A percentile compares a stretch with the other conserved stretches of the same genome.
Conservation (phyloP, 176 grass and related monocot species). For the Dendrocalamus sinicus region DNA sequence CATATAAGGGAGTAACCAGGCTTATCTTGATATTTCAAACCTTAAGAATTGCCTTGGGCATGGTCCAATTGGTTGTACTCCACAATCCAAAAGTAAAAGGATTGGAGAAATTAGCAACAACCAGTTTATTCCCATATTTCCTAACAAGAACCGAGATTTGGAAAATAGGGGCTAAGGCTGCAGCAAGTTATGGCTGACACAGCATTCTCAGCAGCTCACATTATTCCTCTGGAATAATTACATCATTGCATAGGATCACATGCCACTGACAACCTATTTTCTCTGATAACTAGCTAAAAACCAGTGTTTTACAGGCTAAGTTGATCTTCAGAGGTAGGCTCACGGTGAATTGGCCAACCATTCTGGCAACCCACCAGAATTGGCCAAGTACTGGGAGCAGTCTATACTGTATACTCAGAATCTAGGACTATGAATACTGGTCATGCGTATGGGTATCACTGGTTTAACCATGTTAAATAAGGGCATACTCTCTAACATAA, state of each 20-base stretch:
- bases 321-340: background rate
- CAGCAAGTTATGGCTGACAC: conserved; percentile 2
- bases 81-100: background rate
- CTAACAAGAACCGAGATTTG: background rate
- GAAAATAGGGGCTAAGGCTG: background rate
- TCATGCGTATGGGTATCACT: background rate
- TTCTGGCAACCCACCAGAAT: background rate
- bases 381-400: background rate
- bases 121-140: background rate
- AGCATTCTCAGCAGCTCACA: background rate
- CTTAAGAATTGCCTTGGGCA: background rate
- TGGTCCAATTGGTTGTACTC: background rate
- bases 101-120: background rate
- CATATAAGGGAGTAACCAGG: background rate
- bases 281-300: background rate
- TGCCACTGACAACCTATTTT: background rate
- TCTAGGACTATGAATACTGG: background rate
- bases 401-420: background rate
- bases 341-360: background rate
- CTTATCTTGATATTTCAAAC: background rate
- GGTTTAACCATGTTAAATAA: background rate
- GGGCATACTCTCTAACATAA: background rate
- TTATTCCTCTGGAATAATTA: background rate
- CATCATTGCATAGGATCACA: background rate
- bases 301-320: background rate